Percentiles rank a stretch among this genome's conserved stretches.
Conservation (phyloP, 768 basidiomycete species). For the Termitomyces eurrhizus region DNA sequence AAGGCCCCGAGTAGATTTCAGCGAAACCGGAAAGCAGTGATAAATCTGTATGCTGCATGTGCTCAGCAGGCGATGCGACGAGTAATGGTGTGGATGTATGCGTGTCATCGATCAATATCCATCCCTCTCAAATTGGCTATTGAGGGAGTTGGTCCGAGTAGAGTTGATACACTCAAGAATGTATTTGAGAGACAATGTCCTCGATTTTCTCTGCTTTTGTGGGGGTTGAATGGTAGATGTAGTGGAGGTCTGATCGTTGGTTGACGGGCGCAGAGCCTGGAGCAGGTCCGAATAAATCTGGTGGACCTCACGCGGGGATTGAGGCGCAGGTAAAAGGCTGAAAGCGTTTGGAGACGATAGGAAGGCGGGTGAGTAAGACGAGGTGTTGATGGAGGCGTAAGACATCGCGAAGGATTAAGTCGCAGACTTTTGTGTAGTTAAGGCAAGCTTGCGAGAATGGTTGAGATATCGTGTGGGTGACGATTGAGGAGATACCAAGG, state of each 20-base stretch:
- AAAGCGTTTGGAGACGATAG: slow-evolving; percentile 25
- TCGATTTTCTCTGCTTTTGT: slow-evolving; percentile 6
- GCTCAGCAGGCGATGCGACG: slow-evolving; percentile 8
- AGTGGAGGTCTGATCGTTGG: slow-evolving; percentile 7
- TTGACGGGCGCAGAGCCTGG: slow-evolving; percentile 28
- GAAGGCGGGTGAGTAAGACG: slow-evolving; percentile 24
- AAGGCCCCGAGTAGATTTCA: neutral
- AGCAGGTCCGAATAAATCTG: slow-evolving; percentile 36
- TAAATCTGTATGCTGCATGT: neutral
- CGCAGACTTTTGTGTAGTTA: neutral
- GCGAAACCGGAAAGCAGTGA: neutral
- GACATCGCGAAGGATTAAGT: neutral
- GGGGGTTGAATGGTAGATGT: neutral
- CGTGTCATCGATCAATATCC: neutral
- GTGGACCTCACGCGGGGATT: slow-evolving; percentile 35
- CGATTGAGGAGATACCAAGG: slow-evolving; percentile 9
- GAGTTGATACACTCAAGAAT: slow-evolving; percentile 13
- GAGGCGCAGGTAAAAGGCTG: slow-evolving; percentile 30
- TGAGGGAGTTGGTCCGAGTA: neutral
- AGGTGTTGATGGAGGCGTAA: slow-evolving; percentile 11
- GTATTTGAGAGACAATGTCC: slow-evolving; percentile 11
- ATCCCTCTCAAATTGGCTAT: neutral
- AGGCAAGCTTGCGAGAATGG: neutral
- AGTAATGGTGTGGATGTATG: neutral
- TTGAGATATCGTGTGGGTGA: neutral